Evolutionary conservation across 306 rosid species (phyloP).

Genomic region (Prunus padus): DNA sequence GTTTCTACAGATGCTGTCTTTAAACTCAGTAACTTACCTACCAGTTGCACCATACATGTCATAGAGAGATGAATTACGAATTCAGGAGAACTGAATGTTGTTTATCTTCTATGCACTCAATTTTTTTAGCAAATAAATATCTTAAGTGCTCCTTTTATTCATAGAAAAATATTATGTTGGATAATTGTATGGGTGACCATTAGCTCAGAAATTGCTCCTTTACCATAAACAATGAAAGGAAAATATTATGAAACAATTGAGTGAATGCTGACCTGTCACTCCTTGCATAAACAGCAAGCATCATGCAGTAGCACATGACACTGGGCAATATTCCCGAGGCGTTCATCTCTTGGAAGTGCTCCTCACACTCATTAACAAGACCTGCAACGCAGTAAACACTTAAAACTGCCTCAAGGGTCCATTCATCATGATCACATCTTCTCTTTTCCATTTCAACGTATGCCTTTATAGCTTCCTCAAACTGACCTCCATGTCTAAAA

Average conservation of each 20-base stretch:
- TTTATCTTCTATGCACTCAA: neutral
- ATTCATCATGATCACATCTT: conserved; percentile 73
- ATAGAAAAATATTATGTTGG: neutral
- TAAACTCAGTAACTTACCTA: neutral
- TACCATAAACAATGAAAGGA: conserved; percentile 11
- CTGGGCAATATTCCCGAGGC: conserved; percentile 74
- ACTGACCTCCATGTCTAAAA: conserved; percentile 83
- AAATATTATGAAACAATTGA: neutral
- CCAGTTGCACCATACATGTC: neutral
- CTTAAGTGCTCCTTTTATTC: neutral
- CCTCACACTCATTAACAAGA: conserved; percentile 84
- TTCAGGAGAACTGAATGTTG: neutral
- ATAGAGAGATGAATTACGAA: neutral
- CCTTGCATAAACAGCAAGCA: conserved; percentile 88
- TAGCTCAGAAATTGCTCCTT: conserved; percentile 13
- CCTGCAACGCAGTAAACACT: conserved; percentile 82
- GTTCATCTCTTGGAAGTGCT: conserved; percentile 88
- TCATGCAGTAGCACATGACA: conserved; percentile 95
- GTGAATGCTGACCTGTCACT: conserved; percentile 60
- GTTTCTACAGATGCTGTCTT: neutral
- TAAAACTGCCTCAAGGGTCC: conserved; percentile 76
- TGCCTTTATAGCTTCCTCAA: conserved; percentile 81
- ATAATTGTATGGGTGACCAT: conserved; percentile 1
- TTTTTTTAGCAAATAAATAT: neutral
- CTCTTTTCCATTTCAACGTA: conserved; percentile 75